Percentiles rank a stretch among this genome's conserved stretches.
phyloP scores from a whole-genome alignment of 1,139 yeast species.

The Zygosaccharomyces pseudobailii region DNA sequence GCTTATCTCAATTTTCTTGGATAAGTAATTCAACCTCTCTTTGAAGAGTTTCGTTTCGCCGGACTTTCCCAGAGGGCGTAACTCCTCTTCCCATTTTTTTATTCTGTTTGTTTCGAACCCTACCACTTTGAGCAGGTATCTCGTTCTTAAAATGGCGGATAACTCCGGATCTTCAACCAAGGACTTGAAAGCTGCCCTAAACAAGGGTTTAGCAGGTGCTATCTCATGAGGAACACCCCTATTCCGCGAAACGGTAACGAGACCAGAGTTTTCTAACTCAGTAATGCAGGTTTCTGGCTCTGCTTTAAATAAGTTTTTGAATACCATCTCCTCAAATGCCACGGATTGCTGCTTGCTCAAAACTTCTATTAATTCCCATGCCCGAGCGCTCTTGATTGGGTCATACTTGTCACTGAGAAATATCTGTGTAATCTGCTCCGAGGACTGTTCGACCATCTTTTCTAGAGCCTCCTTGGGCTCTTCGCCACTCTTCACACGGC shows the following conservation, averaged over 20 bases:
- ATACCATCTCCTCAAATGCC: constrained; percentile 48
- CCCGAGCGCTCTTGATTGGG: constrained; percentile 73
- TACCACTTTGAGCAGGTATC: constrained; percentile 51
- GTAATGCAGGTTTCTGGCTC: constrained; percentile 52
- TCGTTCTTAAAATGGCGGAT: constrained; percentile 59
- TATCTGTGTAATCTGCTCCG: constrained; percentile 83
- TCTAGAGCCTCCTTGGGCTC: constrained; percentile 66
- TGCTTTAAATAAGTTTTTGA: constrained; percentile 61
- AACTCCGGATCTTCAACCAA: constrained; percentile 56
- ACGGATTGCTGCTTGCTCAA: constrained; percentile 49
- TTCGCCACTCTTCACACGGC: constrained; percentile 87
- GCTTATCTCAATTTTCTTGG: constrained; percentile 57
- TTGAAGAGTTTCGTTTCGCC: constrained; percentile 50
- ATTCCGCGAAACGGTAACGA: constrained; percentile 62
- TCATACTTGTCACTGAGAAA: constrained; percentile 51
- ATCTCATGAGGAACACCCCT: constrained; percentile 69
- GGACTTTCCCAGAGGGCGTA: constrained; percentile 50
- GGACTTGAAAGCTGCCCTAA: constrained; percentile 69
- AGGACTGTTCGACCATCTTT: constrained; percentile 78
- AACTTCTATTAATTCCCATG: constrained; percentile 74
- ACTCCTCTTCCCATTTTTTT: constrained; percentile 62
- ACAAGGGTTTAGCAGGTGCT: constrained; percentile 79
- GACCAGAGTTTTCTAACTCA: constrained; percentile 73
- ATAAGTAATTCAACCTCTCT: constrained; percentile 59
- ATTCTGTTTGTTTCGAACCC: constrained; percentile 62